These are phyloP conservation scores for Allodekkera sacchari DNA, from an alignment of 805 yeast genomes.

Conservation along the genomic window DNA sequence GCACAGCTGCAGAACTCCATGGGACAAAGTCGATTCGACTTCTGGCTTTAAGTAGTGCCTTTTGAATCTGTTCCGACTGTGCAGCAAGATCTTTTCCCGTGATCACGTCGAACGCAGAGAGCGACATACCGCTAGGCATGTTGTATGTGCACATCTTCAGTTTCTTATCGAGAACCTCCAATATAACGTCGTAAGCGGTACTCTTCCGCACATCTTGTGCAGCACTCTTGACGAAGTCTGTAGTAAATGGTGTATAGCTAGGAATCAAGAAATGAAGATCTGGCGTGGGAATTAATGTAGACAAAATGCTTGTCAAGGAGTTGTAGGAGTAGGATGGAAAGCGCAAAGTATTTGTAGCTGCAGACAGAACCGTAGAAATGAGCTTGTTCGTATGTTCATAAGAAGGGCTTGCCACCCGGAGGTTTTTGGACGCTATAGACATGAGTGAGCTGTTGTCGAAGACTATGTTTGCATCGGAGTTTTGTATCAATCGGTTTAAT, in stretches of 20 bases:
- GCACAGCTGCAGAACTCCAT: constrained; percentile 75
- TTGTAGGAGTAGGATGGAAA: constrained; percentile 90
- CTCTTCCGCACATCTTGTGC: constrained; percentile 52
- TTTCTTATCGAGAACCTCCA: constrained; percentile 74
- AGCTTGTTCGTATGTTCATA: constrained; percentile 77
- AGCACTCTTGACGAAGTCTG: constrained; percentile 54
- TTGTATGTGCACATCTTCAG: constrained; percentile 51
- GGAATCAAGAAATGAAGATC: constrained; percentile 69
- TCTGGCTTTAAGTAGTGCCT: constrained; percentile 55
- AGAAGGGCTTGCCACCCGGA: constrained; percentile 52
- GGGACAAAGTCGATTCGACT: constrained; percentile 72
- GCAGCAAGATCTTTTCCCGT: constrained; percentile 50
- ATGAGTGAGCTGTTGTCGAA: constrained; percentile 84
- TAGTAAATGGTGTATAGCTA: constrained; percentile 68
- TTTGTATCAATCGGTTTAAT: constrained; percentile 69
- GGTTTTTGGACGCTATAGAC: constrained; percentile 56
- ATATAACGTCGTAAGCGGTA: constrained; percentile 76
- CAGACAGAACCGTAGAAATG: constrained; percentile 76
- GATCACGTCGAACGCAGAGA: constrained; percentile 62
- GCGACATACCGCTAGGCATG: constrained; percentile 34
- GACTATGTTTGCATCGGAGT: constrained; percentile 81
- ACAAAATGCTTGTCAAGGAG: constrained; percentile 70
- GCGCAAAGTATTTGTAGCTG: constrained; percentile 78
- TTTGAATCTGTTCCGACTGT: constrained; percentile 57
- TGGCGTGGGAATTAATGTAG: constrained; percentile 81